Conservation (phyloP, 1,139 yeast genomes). For the Meyerozyma carpophila region DNA sequence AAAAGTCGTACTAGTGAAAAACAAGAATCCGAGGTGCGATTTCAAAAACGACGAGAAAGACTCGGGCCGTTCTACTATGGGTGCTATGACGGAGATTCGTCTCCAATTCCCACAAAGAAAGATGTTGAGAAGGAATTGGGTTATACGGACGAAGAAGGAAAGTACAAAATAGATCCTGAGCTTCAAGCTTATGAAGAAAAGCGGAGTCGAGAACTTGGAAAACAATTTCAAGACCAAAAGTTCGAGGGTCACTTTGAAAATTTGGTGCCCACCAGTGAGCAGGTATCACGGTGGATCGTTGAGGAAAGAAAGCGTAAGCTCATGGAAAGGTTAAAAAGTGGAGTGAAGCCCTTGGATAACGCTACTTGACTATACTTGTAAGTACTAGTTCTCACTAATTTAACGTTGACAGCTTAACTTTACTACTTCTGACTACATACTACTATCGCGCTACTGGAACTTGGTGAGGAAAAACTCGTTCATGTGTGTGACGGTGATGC, state of each 20-base stretch:
- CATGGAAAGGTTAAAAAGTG: background rate
- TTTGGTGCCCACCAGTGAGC: constrained; percentile 29
- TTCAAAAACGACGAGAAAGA: constrained; percentile 11
- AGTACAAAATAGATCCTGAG: background rate
- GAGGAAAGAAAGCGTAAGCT: constrained; percentile 27
- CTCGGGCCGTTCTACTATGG: constrained; percentile 41
- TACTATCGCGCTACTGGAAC: background rate
- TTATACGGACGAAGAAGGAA: constrained; percentile 8
- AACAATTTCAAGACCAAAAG: constrained; percentile 12
- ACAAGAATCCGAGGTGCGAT: constrained; percentile 12
- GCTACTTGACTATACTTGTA: too few relatives aligned
- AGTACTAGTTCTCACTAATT: too few relatives aligned
- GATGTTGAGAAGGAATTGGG: constrained; percentile 4
- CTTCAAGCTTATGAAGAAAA: background rate
- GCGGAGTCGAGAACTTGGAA: background rate
- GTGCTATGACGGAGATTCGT: constrained; percentile 24
- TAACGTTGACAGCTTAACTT: too few relatives aligned
- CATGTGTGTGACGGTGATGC: constrained; percentile 14
- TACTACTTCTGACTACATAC: too few relatives aligned
- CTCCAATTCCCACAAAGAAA: background rate
- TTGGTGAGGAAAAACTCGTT: background rate
- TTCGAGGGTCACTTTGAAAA: constrained; percentile 9
- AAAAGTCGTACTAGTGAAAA: constrained; percentile 5
- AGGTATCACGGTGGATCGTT: constrained; percentile 44
- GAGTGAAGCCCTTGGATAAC: background rate